Base-by-base conservation (phyloP, 2,329 filamentous ascomycete species). In the Akanthomyces muscarius region DNA sequence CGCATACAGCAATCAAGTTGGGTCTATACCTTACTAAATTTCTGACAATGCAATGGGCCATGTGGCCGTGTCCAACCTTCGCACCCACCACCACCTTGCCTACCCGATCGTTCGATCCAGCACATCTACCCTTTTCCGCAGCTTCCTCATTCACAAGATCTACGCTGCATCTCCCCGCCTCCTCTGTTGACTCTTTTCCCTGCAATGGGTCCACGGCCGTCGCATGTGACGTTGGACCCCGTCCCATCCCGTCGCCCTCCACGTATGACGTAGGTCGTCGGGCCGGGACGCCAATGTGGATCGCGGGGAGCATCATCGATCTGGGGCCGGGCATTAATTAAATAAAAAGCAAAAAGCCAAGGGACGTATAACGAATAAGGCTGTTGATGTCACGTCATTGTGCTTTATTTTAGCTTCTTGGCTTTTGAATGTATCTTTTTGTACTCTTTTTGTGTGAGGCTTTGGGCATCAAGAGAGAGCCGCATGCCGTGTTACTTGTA, bases 351-450 rank as follows among this genome's bases (percentile, higher is more conserved):
- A 16, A 48, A 48, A 3, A 25, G 10, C 47, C 18, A 36, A 10
- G 38, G 38, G 38, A 41, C 18, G n/a, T 42, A 2, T 11, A 10
- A 7, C 7, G 33, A n/a, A 28, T 28, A 25, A 28, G 23, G 21
- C 42, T 28, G 28, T 48, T 58, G n/a, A 38, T 18, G 21, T 23
- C 11, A 58, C 42, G 55, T 58, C 55, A 47, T 58, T 58, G 25
- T 48, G 55, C 41, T 44, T 41, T 25, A 11, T 30, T 8, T 47
- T 18, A 13, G 16, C 33, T 28, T 21, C 45, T 42, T 59, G 45
- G 21, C 45, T 28, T 28, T n/a, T 21, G 45, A 10, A 59, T 50
- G 56, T 59, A 59, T 59, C 44, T 51, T 51, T 51, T 41, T 59
- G 56, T 59, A 59, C 47, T 18, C 36, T 42, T 25, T 38, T 18